Conservation (phyloP, 805 yeast species). For the Kodamaea hsintzibuensis region DNA sequence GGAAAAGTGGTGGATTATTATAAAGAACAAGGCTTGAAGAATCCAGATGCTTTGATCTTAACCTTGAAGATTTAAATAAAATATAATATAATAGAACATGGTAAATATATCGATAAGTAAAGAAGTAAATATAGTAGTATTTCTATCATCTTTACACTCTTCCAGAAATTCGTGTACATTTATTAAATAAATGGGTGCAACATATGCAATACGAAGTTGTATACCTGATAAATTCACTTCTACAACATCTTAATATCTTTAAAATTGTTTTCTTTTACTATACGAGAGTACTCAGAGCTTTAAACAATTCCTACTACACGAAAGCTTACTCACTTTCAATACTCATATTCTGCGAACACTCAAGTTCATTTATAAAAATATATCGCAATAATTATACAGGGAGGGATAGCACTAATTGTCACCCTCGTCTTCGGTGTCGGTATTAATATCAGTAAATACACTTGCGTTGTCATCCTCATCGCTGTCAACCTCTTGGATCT, state of each 20-base stretch:
- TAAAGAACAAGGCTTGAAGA: conserved; percentile 42
- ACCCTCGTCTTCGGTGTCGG: conserved; percentile 46
- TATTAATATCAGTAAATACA: conserved; percentile 45
- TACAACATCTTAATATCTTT: no score
- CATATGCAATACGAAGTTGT: neutral
- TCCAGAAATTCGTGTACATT: neutral
- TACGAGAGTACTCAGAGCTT: no score
- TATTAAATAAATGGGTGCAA: neutral
- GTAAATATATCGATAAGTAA: no score
- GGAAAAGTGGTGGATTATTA: conserved; percentile 49
- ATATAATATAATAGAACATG: no score
- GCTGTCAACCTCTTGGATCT: conserved; percentile 32
- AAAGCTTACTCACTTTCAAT: neutral
- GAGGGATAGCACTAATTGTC: conserved; percentile 16
- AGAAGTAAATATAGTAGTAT: no score
- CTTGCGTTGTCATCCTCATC: conserved; percentile 44
- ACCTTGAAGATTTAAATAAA: conserved; percentile 10
- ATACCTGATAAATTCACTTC: neutral
- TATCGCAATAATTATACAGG: conserved; percentile 3
- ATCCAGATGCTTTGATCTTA: conserved; percentile 50
- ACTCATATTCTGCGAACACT: neutral
- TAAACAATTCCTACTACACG: neutral
- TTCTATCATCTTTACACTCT: no score
- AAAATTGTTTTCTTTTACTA: no score
- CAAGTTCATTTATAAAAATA: neutral